These are phyloP conservation scores for Dactylis glomerata DNA, from an alignment of 176 grass and related monocot genomes.

Conservation along the genomic window DNA sequence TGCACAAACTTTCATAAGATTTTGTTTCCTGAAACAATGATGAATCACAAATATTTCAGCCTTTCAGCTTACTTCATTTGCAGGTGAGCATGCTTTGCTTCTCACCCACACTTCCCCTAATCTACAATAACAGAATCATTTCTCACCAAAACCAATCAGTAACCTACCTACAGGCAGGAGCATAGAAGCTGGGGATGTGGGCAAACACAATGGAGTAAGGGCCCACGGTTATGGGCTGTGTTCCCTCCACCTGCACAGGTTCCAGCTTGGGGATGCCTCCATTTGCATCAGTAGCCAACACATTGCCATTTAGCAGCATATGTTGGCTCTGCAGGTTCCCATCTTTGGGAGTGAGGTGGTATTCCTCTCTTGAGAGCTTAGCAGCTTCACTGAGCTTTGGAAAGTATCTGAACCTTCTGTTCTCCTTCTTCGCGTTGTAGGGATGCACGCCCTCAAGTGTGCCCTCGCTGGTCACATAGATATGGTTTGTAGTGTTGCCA, in stretches of 20 bases:
- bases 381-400: conserved; percentile 26
- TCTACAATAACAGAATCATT: conserved; percentile 11
- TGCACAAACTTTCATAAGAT: neutral
- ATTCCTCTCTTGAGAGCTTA: conserved; percentile 64
- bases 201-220: conserved; percentile 91
- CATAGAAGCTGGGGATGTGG: conserved; percentile 64
- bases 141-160: conserved; percentile 16
- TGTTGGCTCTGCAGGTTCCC: conserved; percentile 85
- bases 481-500: conserved; percentile 37
- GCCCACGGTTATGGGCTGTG: conserved; percentile 55
- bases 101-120: conserved; percentile 36
- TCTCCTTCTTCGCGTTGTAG: conserved; percentile 18
- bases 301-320: conserved; percentile 75
- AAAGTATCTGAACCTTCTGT: conserved; percentile 23
- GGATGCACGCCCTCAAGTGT: conserved; percentile 1
- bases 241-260: conserved; percentile 48
- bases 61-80: conserved; percentile 49
- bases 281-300: conserved; percentile 46
- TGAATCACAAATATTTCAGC: conserved; percentile 46
- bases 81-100: conserved; percentile 73
- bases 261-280: conserved; percentile 70
- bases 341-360: conserved; percentile 77
- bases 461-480: conserved; percentile 25
- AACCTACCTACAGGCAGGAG: conserved; percentile 69
- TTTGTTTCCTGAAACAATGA: conserved; percentile 35